Evolutionary conservation across 768 basidiomycete species (phyloP), one percentile per base, ranked within the genome.

Genomic region (Filobasidium floriforme): DNA sequence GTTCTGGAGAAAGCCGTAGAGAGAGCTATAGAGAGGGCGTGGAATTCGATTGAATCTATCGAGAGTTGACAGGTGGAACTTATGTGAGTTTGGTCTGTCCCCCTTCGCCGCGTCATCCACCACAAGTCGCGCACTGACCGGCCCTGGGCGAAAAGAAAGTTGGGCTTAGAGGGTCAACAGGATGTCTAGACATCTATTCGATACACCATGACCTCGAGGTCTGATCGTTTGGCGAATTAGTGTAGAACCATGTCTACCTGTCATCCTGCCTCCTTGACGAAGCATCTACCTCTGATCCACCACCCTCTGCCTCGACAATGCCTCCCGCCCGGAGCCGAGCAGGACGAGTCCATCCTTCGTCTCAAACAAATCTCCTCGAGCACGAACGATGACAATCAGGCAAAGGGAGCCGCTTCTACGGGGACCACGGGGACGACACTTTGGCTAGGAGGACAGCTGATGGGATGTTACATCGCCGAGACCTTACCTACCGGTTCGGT

Each of bases 371-470:
- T 69, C 11, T 67, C 61, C 22, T 73, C 46, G 60, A 61, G 28
- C 65, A 55, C 22, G 26, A 43, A 26, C 51, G 43, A 52, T 65
- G 43, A 10, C 11, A 40, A 29, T 62, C 26, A 12, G 18, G 26
- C 1, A 49, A 52, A 15, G 7, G 57, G 55, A n/a, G 41, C 52
- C 6, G 52, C 29, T 7, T 52, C 62, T 28, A 75, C 75, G 4
- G 72, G 77, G 18, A 84, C 86, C 28, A 91, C 88, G 66, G 90
- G 90, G 19, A 90, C 89, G 1, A 85, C 88, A 1, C 84, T 92
- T 60, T 92, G 90, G 90, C 85, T 91, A 61, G 86, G 85, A 49
- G 88, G 86, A 0, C 90, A 93, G 77, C 83, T 88, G 73, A 82
- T 92, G 44, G 82, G 88, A 19, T 72, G 81, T 52, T 89, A 86